Evolutionary conservation across 768 basidiomycete species (phyloP).

Genomic region (Krasilnikovozyma curviuscula): DNA sequence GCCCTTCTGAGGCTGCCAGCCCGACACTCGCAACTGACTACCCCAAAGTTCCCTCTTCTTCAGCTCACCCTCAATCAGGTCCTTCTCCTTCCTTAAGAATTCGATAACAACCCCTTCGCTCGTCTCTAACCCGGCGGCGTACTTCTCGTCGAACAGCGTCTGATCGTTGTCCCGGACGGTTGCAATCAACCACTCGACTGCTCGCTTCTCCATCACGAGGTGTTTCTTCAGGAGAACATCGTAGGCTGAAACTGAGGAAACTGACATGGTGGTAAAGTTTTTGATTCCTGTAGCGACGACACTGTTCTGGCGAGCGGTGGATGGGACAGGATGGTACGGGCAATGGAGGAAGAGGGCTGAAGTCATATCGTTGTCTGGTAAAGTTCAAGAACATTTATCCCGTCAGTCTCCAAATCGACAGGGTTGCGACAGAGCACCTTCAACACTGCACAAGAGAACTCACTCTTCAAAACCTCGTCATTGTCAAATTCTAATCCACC

Average conservation of each 20-base stretch:
- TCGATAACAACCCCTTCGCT: too few relatives aligned
- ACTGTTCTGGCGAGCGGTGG: too few relatives aligned
- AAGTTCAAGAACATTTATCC: not conserved
- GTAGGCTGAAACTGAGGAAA: constrained; percentile 6
- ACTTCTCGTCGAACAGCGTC: too few relatives aligned
- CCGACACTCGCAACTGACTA: too few relatives aligned
- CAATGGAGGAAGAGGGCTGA: constrained; percentile 8
- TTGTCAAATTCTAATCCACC: constrained; percentile 3
- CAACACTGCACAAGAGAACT: not conserved
- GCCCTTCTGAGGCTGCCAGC: too few relatives aligned
- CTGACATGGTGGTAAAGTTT: not conserved
- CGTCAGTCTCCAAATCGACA: not conserved
- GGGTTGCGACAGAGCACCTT: too few relatives aligned
- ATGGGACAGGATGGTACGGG: not conserved
- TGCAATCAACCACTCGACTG: constrained; percentile 9
- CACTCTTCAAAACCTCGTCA: not conserved
- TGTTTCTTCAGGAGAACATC: constrained; percentile 6
- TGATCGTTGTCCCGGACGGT: not conserved
- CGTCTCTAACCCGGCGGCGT: too few relatives aligned
- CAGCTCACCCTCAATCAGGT: too few relatives aligned
- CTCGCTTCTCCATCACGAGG: constrained; percentile 1
- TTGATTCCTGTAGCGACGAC: not conserved
- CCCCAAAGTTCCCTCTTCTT: too few relatives aligned
- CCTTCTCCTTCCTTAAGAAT: too few relatives aligned
- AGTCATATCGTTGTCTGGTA: not conserved